phyloP scores from a whole-genome alignment of 305 asterid genomes.

The Fraxinus angustifolia region DNA sequence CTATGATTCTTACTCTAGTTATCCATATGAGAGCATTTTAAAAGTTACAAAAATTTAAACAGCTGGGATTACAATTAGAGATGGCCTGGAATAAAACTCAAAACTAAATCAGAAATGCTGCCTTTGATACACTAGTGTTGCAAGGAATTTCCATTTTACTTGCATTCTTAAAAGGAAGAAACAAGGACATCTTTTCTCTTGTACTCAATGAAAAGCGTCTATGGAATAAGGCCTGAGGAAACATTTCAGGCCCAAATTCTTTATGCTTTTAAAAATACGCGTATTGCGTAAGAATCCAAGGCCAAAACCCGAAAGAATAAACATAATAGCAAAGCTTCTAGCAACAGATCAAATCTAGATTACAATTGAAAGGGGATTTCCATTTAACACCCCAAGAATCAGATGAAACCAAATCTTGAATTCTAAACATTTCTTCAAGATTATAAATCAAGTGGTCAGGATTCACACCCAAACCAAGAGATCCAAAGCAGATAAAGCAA shows the following conservation, averaged over 20 bases:
- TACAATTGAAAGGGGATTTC: not conserved
- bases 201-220: not conserved
- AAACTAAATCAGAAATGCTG: not conserved
- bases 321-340: constrained; percentile 1
- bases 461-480: constrained; percentile 3
- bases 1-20: not conserved
- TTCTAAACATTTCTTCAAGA: not conserved
- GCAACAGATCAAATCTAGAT: not conserved
- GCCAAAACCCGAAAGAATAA: constrained; percentile 2
- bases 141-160: not conserved
- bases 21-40: not conserved
- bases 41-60: not conserved
- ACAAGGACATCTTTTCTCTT: not conserved
- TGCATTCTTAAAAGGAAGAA: not conserved
- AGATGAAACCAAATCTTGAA: constrained; percentile 4
- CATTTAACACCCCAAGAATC: not conserved
- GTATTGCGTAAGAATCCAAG: not conserved
- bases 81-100: not conserved
- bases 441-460: not conserved
- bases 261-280: not conserved
- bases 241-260: not conserved
- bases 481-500: constrained; percentile 35
- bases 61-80: not conserved
- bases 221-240: not conserved
- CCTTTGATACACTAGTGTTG: not conserved